Evolutionary conservation across 306 rosid genomes (phyloP).

Genomic region (Vigna reflexopilosa): DNA sequence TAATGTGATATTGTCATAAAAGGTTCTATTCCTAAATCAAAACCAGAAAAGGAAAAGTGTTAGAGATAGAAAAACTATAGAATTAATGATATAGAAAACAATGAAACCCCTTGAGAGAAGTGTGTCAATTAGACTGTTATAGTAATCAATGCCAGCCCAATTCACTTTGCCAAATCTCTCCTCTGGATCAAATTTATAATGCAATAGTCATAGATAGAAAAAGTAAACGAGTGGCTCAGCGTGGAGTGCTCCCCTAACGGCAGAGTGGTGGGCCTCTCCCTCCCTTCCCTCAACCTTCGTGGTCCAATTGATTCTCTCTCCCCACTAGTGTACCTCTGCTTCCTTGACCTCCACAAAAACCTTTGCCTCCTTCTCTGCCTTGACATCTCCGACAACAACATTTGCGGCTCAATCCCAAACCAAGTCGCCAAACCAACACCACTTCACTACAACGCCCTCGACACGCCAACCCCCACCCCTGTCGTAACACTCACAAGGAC

Average conservation of each 20-base stretch:
- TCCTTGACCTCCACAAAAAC: slow-evolving; percentile 73
- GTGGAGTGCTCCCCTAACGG: slow-evolving; percentile 71
- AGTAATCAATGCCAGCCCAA: not conserved
- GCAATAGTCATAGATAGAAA: slow-evolving; percentile 27
- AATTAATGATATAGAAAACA: not conserved
- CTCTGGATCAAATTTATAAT: no score
- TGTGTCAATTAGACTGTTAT: slow-evolving; percentile 56
- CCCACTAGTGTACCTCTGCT: slow-evolving; percentile 73
- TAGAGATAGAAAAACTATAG: no score
- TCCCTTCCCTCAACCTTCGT: slow-evolving; percentile 82
- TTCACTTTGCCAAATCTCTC: no score
- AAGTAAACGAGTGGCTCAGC: slow-evolving; percentile 60
- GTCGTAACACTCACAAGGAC: no score
- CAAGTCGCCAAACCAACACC: no score
- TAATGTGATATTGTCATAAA: slow-evolving; percentile 56
- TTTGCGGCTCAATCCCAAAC: slow-evolving; percentile 52
- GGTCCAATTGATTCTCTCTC: slow-evolving; percentile 78
- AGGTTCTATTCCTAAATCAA: slow-evolving; percentile 46
- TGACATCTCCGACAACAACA: slow-evolving; percentile 89
- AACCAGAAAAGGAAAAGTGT: not conserved
- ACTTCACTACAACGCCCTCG: no score
- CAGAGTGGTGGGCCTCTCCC: slow-evolving; percentile 68
- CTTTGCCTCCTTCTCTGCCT: slow-evolving; percentile 58
- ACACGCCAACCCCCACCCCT: no score
- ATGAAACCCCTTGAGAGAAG: slow-evolving; percentile 54